Evolutionary conservation across 371 early-diverging fungal species (phyloP).

Genomic region (Funneliformis caledonium): DNA sequence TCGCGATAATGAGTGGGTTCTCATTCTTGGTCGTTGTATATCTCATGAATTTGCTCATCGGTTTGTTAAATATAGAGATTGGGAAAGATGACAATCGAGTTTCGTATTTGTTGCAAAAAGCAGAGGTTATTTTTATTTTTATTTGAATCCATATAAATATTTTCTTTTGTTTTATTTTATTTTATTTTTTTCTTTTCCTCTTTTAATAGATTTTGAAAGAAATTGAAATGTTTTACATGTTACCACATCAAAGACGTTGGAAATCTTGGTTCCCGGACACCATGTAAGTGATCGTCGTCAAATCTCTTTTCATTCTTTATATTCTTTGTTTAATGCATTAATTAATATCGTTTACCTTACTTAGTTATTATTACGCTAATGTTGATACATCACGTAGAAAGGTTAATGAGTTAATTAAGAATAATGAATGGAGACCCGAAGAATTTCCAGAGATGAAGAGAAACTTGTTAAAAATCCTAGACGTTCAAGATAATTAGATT

Average conservation of each 20-base stretch:
- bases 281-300: neutral
- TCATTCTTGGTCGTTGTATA: slow-evolving; percentile 4
- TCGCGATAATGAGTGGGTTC: neutral
- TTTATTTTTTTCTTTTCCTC: neutral
- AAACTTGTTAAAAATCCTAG: no score
- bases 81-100: neutral
- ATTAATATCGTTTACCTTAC: neutral
- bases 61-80: slow-evolving; percentile 1
- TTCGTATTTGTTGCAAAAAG: slow-evolving; percentile 8
- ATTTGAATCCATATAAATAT: neutral
- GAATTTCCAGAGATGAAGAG: no score
- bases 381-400: neutral
- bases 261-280: slow-evolving; percentile 16
- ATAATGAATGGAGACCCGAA: neutral
- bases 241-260: slow-evolving; percentile 7
- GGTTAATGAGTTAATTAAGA: neutral
- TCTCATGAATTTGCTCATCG: slow-evolving; percentile 14
- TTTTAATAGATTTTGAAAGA: neutral
- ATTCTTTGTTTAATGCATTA: neutral
- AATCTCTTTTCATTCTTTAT: neutral
- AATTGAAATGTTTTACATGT: slow-evolving; percentile 27
- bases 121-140: slow-evolving; percentile 2
- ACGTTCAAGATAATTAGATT: no score
- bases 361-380: slow-evolving; percentile 11
- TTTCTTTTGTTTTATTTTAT: no score